Evolutionary conservation across 305 asterid species (phyloP).

Genomic region (Solanum chacoense): DNA sequence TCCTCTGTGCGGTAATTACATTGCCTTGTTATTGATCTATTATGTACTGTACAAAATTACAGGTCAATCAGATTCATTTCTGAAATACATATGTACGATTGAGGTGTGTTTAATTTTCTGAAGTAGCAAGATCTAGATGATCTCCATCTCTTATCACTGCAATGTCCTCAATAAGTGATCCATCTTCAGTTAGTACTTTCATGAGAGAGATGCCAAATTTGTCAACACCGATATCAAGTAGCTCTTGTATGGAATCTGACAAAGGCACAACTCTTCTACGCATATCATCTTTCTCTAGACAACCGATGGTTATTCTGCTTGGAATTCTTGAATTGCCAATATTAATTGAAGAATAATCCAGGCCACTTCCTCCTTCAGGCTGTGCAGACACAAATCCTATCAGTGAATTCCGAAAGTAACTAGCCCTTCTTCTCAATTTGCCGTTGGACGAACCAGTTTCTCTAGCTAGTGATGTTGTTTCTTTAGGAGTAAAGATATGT

Average conservation of each 20-base stretch:
- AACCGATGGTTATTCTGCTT: not conserved
- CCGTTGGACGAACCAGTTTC: fast-evolving
- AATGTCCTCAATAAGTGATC: not conserved
- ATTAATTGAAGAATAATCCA: not conserved
- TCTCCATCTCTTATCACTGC: not conserved
- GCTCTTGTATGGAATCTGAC: not conserved
- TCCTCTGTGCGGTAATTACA: not conserved
- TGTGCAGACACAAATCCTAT: not conserved
- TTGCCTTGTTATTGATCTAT: not conserved
- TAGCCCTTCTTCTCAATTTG: not conserved
- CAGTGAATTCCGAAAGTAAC: not conserved
- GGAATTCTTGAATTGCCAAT: not conserved
- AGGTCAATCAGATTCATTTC: not conserved
- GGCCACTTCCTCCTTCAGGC: too few relatives aligned
- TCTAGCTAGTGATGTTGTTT: not conserved
- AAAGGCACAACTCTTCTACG: not conserved
- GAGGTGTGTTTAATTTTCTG: not conserved
- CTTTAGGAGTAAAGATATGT: not conserved
- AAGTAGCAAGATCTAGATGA: not conserved
- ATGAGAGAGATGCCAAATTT: not conserved
- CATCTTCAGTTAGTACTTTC: not conserved
- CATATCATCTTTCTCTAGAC: not conserved
- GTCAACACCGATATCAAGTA: not conserved
- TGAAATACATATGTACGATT: too few relatives aligned
- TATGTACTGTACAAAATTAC: not conserved